Evolutionary conservation across 2,329 filamentous ascomycete species (phyloP).

Genomic region (Colletotrichum coccodes): DNA sequence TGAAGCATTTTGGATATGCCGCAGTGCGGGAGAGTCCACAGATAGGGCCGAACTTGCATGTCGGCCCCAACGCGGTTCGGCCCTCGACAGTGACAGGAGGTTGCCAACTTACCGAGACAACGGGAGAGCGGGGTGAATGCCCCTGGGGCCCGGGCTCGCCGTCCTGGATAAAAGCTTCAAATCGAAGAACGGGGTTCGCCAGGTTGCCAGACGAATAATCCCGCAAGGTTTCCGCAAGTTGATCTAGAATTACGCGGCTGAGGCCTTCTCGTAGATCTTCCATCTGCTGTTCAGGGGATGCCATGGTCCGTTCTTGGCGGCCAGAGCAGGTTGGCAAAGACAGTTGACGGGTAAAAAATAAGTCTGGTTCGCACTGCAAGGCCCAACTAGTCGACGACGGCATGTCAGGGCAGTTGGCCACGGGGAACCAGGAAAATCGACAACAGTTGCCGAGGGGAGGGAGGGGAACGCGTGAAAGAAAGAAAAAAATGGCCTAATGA

Average conservation of each 20-base stretch:
- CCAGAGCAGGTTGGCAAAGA: background rate
- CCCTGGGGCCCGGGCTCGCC: constrained; percentile 27
- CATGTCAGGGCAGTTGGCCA: constrained; percentile 2
- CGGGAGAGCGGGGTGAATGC: constrained; percentile 30
- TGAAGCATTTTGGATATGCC: background rate
- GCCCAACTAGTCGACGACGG: constrained; percentile 5
- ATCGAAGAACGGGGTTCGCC: constrained; percentile 32
- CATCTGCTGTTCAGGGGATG: constrained; percentile 32
- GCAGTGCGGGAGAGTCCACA: background rate
- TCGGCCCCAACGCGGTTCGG: background rate
- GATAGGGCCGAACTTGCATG: background rate
- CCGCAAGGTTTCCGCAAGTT: constrained; percentile 30
- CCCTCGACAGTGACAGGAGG: background rate
- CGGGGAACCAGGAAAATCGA: background rate
- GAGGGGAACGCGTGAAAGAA: constrained; percentile 3
- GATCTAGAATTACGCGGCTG: constrained; percentile 32
- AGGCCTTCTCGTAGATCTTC: constrained; percentile 30
- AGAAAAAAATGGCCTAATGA: constrained; percentile 16
- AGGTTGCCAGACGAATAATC: constrained; percentile 33
- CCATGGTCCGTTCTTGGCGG: constrained; percentile 22
- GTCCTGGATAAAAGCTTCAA: constrained; percentile 34
- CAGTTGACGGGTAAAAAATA: background rate
- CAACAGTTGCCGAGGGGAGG: background rate
- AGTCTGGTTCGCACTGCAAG: background rate
- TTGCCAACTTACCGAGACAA: constrained; percentile 31